These are phyloP conservation scores for Inga leiocalycina DNA, from an alignment of 306 rosid genomes.

Conservation along the genomic window DNA sequence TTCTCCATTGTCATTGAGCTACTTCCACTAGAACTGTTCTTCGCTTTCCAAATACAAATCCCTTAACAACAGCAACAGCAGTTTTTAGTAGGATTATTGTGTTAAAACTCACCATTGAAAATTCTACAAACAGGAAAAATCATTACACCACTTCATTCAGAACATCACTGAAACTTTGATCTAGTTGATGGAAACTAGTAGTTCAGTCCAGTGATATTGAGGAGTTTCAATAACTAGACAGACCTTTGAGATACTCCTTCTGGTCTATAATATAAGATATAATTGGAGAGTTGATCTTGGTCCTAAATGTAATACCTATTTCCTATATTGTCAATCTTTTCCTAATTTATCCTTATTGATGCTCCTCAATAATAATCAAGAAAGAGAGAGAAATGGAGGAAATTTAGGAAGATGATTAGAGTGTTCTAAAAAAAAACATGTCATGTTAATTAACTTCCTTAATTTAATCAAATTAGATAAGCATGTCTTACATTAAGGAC, in stretches of 20 bases:
- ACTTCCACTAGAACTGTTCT: constrained; percentile 64
- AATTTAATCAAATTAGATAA: too few species aligned
- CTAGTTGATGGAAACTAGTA: constrained; percentile 6
- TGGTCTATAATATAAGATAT: too few species aligned
- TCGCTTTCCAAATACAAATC: constrained; percentile 80
- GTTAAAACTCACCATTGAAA: not conserved
- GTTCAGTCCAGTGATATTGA: not conserved
- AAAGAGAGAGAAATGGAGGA: too few species aligned
- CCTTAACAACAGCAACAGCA: constrained; percentile 50
- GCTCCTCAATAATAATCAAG: too few species aligned
- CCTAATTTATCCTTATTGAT: too few species aligned
- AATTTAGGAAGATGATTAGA: too few species aligned
- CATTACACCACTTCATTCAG: constrained; percentile 1
- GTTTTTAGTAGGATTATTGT: constrained; percentile 19
- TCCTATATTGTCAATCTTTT: too few species aligned
- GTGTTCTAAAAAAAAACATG: too few species aligned
- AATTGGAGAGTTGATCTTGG: too few species aligned
- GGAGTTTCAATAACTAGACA: constrained; percentile 14
- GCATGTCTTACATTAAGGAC: too few species aligned
- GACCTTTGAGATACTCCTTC: not conserved
- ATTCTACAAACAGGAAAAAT: constrained; percentile 11
- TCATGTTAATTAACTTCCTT: too few species aligned
- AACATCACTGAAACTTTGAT: not conserved
- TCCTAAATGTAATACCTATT: too few species aligned
- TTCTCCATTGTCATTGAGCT: constrained; percentile 48